These are phyloP conservation scores for Hyaloscypha finlandica DNA, from an alignment of 495 filamentous ascomycete species.

Conservation along the genomic window DNA sequence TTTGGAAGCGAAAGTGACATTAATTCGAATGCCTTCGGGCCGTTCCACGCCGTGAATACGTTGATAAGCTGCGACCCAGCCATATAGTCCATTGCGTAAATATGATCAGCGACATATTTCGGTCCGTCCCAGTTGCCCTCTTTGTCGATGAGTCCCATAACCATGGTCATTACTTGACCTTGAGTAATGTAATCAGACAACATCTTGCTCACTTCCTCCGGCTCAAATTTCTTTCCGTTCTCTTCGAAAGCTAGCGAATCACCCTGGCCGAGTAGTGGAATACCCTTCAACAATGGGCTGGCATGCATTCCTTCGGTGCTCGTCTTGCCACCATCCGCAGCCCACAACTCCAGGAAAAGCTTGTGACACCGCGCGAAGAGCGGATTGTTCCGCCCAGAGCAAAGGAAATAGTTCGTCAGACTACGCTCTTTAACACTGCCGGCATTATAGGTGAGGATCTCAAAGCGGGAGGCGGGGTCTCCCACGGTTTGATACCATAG, in stretches of 20 bases:
- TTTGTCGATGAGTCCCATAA: constrained; percentile 52
- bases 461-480: constrained; percentile 46
- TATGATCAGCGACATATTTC: constrained; percentile 44
- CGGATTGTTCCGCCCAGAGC: constrained; percentile 42
- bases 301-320: constrained; percentile 54
- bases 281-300: constrained; percentile 46
- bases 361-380: constrained; percentile 51
- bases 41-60: constrained; percentile 51
- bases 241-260: constrained; percentile 20
- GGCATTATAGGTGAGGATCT: constrained; percentile 48
- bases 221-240: constrained; percentile 28
- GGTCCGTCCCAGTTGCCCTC: constrained; percentile 56
- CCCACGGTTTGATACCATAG: constrained; percentile 51
- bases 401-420: constrained; percentile 54
- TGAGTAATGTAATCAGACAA: constrained; percentile 57
- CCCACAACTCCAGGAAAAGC: constrained; percentile 53
- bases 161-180: constrained; percentile 49
- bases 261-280: constrained; percentile 38
- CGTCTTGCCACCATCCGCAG: constrained; percentile 46
- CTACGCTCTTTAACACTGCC: constrained; percentile 37
- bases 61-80: constrained; percentile 53
- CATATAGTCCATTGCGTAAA: constrained; percentile 53
- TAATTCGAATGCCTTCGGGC: constrained; percentile 47
- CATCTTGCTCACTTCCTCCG: constrained; percentile 40
- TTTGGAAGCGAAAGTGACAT: constrained; percentile 50